Evolutionary conservation across 371 early-diverging fungal species (phyloP).

Genomic region (Paraphysoderma sedebokerense): DNA sequence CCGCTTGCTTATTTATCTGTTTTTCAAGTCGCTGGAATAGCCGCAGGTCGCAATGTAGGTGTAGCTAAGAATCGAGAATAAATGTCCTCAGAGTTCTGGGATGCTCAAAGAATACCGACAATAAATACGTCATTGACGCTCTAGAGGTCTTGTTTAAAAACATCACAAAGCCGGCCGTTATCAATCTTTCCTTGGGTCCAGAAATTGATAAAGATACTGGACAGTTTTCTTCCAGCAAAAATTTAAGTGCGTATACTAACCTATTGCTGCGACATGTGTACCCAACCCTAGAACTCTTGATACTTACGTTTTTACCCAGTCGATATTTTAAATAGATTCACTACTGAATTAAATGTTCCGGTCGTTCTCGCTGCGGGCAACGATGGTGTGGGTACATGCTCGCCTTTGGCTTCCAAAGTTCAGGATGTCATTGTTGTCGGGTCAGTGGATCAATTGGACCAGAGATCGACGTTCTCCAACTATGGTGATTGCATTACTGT

Average conservation of each 20-base stretch:
- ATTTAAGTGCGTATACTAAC: no score
- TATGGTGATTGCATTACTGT: not conserved
- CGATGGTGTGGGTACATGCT: not conserved
- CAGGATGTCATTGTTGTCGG: not conserved
- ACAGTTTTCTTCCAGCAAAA: no score
- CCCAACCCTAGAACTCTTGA: no score
- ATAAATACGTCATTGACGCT: not conserved
- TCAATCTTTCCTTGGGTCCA: constrained; percentile 1
- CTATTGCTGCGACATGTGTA: no score
- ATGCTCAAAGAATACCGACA: not conserved
- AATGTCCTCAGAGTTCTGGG: not conserved
- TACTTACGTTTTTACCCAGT: not conserved
- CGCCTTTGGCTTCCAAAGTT: not conserved
- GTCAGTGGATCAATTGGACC: not conserved
- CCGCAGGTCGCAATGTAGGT: not conserved
- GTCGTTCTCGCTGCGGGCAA: constrained; percentile 1
- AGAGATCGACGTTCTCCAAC: not conserved
- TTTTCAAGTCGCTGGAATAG: not conserved
- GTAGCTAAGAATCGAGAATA: not conserved
- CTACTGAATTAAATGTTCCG: not conserved
- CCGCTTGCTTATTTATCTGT: no score
- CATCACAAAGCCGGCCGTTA: constrained; percentile 1
- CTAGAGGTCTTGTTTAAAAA: not conserved
- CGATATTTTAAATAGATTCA: not conserved
- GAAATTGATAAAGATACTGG: not conserved